Base-by-base conservation (phyloP, 345 rosid genomes). In the Citrus sp. region DNA sequence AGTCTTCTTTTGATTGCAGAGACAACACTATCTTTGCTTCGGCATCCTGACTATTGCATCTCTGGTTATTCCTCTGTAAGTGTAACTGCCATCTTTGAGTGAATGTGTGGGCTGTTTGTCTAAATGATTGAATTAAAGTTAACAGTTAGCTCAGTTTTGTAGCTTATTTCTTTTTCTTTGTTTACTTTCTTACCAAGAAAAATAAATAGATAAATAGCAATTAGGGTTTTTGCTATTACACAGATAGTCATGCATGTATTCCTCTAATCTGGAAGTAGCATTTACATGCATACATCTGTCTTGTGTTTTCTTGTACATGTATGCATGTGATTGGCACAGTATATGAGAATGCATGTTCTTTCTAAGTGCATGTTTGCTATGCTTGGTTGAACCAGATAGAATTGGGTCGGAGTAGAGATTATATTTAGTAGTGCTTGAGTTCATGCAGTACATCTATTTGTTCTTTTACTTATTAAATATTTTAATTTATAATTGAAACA, bases 21-120 rank as follows among this genome's bases (percentile, higher is more conserved):
- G 82, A 90, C 99, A 40, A 85, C 91, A 27, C 83, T 94, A 77
- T 89, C 98, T 77, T 90, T 96, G 88, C 94, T 96, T 67, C 92
- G 98, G 49, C 94, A 94, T 82, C 98, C 98, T 70, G 98, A 94
- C 80, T 96, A 90, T 80, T 94, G 97, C 93, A 92, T 94, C 85
- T 96, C 99, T 22, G 95, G 89, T 80, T 92, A 94, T 89, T 89
- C 99, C 74, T 90, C 86, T 70, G 99, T 94, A 89, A 89, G 99
- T 84, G 42, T 19, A 40, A 66, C 28, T 40, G 27, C 58, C 24
- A 35, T 56, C 24, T 19, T 70, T 63, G 55, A 35, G 27, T 18
- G 38, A 56, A 34, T 4, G 27, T 76, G 76, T 70, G 18, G 74
- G 49, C 10, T 75, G 49, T 62, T 51, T 65, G 8, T 38, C 27